Evolutionary conservation across 2,329 filamentous ascomycete species (phyloP).

Genomic region (Curvularia sp.): DNA sequence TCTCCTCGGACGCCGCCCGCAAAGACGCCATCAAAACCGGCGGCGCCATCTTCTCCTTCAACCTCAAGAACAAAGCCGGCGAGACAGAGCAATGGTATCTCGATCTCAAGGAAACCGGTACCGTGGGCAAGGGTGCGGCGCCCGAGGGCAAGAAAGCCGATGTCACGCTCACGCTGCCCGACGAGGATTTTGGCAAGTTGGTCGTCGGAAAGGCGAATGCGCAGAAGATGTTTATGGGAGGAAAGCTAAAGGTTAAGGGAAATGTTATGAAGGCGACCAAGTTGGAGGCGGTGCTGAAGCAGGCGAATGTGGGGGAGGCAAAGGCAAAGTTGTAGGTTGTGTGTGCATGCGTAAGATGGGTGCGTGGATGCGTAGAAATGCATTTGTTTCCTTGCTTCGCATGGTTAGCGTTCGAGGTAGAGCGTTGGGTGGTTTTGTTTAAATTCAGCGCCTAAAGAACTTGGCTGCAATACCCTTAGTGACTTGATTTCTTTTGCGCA

Average conservation of each 20-base stretch:
- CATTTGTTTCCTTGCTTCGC: not conserved
- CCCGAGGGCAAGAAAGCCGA: conserved; percentile 78
- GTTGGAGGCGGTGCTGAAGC: conserved; percentile 78
- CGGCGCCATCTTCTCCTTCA: conserved; percentile 88
- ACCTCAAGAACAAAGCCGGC: conserved; percentile 83
- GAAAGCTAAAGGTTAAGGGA: conserved; percentile 97
- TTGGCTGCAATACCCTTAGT: not conserved
- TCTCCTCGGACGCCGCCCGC: conserved; percentile 75
- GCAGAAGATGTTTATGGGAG: conserved; percentile 95
- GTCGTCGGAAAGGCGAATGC: conserved; percentile 89
- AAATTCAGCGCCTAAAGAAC: not conserved
- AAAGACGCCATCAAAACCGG: conserved; percentile 90
- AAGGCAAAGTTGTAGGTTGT: conserved; percentile 47
- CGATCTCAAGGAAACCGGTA: conserved; percentile 89
- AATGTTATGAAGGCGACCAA: conserved; percentile 99
- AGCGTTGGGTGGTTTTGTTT: not conserved
- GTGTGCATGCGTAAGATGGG: not conserved
- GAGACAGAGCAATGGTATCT: conserved; percentile 90
- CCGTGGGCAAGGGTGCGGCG: conserved; percentile 75
- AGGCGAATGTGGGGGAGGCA: conserved; percentile 35
- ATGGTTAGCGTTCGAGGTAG: not conserved
- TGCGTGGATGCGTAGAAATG: not conserved
- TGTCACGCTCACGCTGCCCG: conserved; percentile 84
- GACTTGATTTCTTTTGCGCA: not conserved
- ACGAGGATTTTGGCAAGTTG: conserved; percentile 85